Percentiles rank a stretch among this genome's conserved stretches.
Evolutionary conservation across 164 flowering plant species (phyloP).

Genomic region (Piper longum): DNA sequence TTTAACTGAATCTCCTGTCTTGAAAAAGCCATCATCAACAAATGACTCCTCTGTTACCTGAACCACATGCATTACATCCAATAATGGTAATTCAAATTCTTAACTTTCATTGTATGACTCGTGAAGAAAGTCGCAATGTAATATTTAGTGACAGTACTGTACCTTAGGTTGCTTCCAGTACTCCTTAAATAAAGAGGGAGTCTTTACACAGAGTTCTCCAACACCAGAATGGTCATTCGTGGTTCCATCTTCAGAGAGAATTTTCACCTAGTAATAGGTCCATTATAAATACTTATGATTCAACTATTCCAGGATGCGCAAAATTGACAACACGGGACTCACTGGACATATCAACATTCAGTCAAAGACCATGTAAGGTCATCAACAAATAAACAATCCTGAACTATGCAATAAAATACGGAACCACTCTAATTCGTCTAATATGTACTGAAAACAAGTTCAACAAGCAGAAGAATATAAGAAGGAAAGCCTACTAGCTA

Average conservation of each 20-base stretch:
- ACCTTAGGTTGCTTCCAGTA: conserved; percentile 96
- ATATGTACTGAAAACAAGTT: too few species aligned
- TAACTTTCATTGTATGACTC: too few species aligned
- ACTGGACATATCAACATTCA: not conserved
- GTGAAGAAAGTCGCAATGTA: not conserved
- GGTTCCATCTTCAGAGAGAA: conserved; percentile 53
- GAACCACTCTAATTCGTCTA: too few species aligned
- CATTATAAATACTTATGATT: not conserved
- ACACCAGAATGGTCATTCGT: conserved; percentile 27
- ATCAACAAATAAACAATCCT: too few species aligned
- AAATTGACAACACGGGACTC: not conserved
- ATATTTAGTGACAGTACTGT: not conserved
- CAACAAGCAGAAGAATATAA: too few species aligned
- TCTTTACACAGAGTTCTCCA: conserved; percentile 85
- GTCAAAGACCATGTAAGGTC: not conserved
- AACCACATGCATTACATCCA: not conserved
- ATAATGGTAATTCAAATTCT: not conserved
- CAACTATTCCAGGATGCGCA: not conserved
- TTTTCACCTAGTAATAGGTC: conserved; percentile 44
- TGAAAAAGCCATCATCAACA: conserved; percentile 77
- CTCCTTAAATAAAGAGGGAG: conserved; percentile 85
- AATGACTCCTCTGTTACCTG: conserved; percentile 87
- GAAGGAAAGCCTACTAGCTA: too few species aligned
- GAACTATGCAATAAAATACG: too few species aligned
- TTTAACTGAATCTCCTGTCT: conserved; percentile 83